A percentile compares a stretch with the other conserved stretches of the same genome.
Conservation (phyloP, 2,329 filamentous ascomycete genomes). For the Macrophomina tecta region DNA sequence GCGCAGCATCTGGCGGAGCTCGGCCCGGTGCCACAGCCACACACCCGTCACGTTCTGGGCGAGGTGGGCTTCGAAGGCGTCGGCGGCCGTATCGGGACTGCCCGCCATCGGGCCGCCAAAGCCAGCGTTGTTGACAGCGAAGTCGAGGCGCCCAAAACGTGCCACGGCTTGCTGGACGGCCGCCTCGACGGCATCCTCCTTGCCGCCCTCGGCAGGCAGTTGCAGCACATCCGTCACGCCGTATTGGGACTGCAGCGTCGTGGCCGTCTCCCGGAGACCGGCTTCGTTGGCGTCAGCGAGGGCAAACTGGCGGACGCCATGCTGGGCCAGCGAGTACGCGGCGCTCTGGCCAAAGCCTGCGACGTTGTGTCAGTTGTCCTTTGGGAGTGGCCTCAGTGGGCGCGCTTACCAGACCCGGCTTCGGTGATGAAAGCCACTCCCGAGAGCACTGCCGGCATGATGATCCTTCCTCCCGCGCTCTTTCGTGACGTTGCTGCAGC, state of each 20-base stretch:
- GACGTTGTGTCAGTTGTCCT: no score
- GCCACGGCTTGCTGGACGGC: constrained; percentile 40
- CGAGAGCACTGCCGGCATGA: no score
- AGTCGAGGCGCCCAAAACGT: constrained; percentile 60
- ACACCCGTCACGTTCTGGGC: constrained; percentile 63
- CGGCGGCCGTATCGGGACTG: constrained; percentile 55
- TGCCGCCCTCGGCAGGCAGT: constrained; percentile 19
- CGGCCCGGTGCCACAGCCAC: constrained; percentile 62
- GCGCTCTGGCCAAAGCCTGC: no score
- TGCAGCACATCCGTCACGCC: constrained; percentile 22
- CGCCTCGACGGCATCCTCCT: constrained; percentile 48
- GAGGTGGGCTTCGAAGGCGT: constrained; percentile 59
- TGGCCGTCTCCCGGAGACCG: constrained; percentile 20
- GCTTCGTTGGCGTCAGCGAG: constrained; percentile 29
- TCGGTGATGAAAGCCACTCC: background rate
- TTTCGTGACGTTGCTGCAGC: no score
- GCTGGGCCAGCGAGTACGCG: background rate
- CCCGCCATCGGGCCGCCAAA: constrained; percentile 50
- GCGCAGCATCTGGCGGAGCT: constrained; percentile 60
- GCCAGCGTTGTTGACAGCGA: constrained; percentile 63
- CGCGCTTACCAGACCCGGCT: background rate
- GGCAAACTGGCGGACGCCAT: background rate
- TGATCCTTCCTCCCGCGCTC: no score
- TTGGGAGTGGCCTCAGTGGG: no score
- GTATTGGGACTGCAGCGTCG: constrained; percentile 27